A percentile compares a stretch with the other conserved stretches of the same genome.
These are phyloP conservation scores for Diaporthe australafricana DNA, from an alignment of 2,329 filamentous ascomycete genomes.

Conservation along the genomic window DNA sequence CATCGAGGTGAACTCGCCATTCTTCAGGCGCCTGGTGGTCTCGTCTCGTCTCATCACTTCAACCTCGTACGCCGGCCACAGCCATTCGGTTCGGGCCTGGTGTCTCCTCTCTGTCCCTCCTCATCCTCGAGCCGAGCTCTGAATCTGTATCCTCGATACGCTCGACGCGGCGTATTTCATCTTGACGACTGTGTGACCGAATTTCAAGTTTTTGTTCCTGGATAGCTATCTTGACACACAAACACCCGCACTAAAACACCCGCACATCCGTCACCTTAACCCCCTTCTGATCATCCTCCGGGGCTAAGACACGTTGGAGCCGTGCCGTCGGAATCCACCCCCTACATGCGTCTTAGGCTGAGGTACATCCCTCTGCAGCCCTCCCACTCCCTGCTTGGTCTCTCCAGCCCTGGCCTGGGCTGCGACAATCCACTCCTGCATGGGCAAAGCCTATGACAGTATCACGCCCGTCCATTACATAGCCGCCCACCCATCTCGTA, in stretches of 20 bases:
- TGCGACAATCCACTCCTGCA: conserved; percentile 27
- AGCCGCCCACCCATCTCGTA: conserved; percentile 25
- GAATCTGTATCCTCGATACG: not conserved
- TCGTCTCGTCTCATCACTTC: not conserved
- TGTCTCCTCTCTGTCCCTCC: not conserved
- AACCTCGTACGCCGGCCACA: not conserved
- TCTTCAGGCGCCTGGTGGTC: not conserved
- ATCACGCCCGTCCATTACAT: conserved; percentile 36
- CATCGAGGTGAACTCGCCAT: not conserved
- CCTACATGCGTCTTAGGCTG: conserved; percentile 19
- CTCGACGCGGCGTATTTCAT: conserved; percentile 7
- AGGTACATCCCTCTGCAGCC: conserved; percentile 26
- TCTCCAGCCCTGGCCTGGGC: conserved; percentile 13
- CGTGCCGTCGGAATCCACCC: conserved; percentile 15
- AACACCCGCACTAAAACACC: not conserved
- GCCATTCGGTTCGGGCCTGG: no score
- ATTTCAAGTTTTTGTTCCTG: conserved; percentile 25
- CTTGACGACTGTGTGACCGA: conserved; percentile 19
- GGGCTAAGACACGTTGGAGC: conserved; percentile 23
- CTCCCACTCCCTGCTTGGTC: not conserved
- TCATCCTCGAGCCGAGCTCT: conserved; percentile 14
- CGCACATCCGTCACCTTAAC: conserved; percentile 5
- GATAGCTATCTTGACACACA: conserved; percentile 14
- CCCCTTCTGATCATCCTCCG: conserved; percentile 14
- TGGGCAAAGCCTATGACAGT: conserved; percentile 33